These are phyloP conservation scores for Hura crepitans DNA, from an alignment of 441 rosid genomes.

Conservation along the genomic window DNA sequence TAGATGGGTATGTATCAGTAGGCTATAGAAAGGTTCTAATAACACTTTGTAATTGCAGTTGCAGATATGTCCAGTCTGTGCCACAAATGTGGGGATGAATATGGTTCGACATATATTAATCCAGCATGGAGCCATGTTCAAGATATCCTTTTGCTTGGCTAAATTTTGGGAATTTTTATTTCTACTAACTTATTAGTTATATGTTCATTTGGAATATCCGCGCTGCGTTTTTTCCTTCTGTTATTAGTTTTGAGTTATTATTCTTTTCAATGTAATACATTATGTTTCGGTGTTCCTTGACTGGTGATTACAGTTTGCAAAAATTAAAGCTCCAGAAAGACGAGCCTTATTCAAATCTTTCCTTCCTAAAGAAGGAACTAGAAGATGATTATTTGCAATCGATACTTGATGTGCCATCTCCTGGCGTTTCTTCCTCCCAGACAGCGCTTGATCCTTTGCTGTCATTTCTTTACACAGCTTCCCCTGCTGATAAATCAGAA, in stretches of 20 bases:
- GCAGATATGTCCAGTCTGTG: slow-evolving; percentile 80
- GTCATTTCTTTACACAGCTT: slow-evolving; percentile 48
- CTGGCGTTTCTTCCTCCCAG: slow-evolving; percentile 42
- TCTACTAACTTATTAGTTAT: neutral
- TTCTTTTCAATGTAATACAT: slow-evolving; percentile 4
- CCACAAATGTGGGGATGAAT: slow-evolving; percentile 51
- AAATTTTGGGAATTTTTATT: slow-evolving; percentile 6
- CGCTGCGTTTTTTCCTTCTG: neutral
- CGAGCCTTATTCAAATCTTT: slow-evolving; percentile 39
- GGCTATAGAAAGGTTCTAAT: neutral
- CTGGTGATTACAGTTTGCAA: slow-evolving; percentile 41
- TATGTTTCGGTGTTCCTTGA: slow-evolving; percentile 38
- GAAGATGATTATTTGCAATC: slow-evolving; percentile 48
- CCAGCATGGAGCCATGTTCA: slow-evolving; percentile 59
- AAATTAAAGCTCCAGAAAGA: slow-evolving; percentile 43
- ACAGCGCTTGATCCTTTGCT: slow-evolving; percentile 53
- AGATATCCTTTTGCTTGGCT: slow-evolving; percentile 64
- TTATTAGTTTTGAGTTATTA: neutral
- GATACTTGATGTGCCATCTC: slow-evolving; percentile 40
- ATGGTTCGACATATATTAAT: slow-evolving; percentile 64
- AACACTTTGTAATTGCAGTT: slow-evolving; percentile 17
- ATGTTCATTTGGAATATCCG: slow-evolving; percentile 23
- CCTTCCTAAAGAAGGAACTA: slow-evolving; percentile 48
- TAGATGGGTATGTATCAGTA: slow-evolving; percentile 5
- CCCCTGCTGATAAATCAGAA: slow-evolving; percentile 34